Percentiles rank a stretch among this genome's conserved stretches.
Conservation (phyloP, 106 monocot genomes). For the Gastrodia elata region DNA sequence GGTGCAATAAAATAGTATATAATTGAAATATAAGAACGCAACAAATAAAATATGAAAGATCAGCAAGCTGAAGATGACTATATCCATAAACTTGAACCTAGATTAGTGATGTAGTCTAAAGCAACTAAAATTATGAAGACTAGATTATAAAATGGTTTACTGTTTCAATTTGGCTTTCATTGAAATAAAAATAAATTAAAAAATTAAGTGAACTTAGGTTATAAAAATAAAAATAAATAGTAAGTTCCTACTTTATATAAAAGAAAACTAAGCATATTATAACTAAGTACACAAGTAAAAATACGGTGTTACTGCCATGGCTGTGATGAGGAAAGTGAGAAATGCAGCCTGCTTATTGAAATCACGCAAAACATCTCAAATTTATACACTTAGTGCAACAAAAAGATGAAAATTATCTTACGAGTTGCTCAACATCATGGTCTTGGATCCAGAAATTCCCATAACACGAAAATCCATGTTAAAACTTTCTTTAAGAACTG, state of each 20-base stretch:
- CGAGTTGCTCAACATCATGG: constrained; percentile 76
- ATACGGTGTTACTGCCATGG: not conserved
- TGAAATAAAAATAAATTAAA: not conserved
- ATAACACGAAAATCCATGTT: constrained; percentile 98
- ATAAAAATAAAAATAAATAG: no score
- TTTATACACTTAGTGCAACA: not conserved
- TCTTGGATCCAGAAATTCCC: constrained; percentile 84
- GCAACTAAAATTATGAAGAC: not conserved
- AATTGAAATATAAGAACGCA: not conserved
- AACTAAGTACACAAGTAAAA: not conserved
- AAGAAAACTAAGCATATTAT: not conserved
- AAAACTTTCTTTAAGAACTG: constrained; percentile 75
- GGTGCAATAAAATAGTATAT: not conserved
- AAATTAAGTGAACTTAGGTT: no score
- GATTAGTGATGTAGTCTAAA: not conserved
- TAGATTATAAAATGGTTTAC: not conserved
- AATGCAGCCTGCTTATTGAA: not conserved
- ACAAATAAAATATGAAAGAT: not conserved
- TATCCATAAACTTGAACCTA: not conserved
- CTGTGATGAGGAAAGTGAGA: not conserved
- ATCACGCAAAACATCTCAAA: not conserved
- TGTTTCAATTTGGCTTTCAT: constrained; percentile 1
- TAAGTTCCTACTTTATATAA: not conserved
- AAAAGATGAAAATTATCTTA: constrained; percentile 33
- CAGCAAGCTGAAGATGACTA: not conserved